Conservation (phyloP, 2,329 filamentous ascomycete species). For the Dactylellina cionopaga region DNA sequence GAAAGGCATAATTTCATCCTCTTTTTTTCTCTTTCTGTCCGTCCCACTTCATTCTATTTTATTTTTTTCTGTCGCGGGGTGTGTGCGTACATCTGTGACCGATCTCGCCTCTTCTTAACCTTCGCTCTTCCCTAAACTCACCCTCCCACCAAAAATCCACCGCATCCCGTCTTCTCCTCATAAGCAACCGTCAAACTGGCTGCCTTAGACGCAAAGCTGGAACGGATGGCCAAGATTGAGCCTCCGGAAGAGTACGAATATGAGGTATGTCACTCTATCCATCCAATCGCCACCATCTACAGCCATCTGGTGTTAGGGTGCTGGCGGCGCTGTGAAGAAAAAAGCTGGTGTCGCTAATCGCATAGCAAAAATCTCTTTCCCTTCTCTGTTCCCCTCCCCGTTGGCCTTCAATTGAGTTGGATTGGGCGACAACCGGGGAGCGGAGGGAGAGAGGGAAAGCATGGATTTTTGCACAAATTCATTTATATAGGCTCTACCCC, state of each 20-base stretch:
- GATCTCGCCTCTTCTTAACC: conserved; percentile 29
- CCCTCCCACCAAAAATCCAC: conserved; percentile 17
- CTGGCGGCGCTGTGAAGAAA: not conserved
- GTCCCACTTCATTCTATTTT: conserved; percentile 1
- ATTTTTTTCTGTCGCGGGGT: not conserved
- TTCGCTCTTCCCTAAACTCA: not conserved
- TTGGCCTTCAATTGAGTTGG: too few species aligned
- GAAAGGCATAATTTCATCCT: not conserved
- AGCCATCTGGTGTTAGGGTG: not conserved
- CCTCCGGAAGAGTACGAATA: conserved; percentile 53
- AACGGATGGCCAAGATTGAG: conserved; percentile 51
- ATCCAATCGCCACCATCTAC: not conserved
- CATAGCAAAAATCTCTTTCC: conserved; percentile 11
- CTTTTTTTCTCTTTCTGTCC: too few species aligned
- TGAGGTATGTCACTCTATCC: conserved; percentile 27
- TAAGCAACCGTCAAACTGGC: conserved; percentile 49
- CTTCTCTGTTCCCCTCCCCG: not conserved
- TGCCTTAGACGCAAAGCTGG: conserved; percentile 50
- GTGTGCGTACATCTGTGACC: not conserved
- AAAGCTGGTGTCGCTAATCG: not conserved
- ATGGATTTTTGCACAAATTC: not conserved
- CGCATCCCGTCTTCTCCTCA: not conserved
- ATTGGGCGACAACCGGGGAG: too few species aligned
- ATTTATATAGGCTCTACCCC: conserved; percentile 44
- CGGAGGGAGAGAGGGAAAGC: too few species aligned